Base-by-base conservation (phyloP, 129 eudicot species). In the Ambrosia artemisiifolia region DNA sequence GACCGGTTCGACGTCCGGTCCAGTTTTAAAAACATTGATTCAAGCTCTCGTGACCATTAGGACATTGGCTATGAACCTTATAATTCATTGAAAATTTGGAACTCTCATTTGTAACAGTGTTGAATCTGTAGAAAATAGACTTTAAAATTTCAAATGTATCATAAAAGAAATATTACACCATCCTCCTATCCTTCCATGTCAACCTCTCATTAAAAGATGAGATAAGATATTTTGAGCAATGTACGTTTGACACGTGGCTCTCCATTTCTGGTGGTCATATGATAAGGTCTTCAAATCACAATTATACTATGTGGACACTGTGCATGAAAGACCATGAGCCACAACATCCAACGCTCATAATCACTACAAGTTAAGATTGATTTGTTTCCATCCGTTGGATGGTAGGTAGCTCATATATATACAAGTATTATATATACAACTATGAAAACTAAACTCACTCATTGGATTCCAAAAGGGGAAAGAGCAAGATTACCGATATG, bases 191-290 rank as follows among this genome's bases (percentile, higher is more conserved):
- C 73, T 11, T 69, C 63, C 65, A 69, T 69, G 76, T 24, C 69
- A 24, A 59, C 76, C 82, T 69, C 70, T 42, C 81, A 67, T 65
- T 30, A 40, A 9, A 70, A 63, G 86, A 78, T 85, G 84, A 75
- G 89, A 81, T 81, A 81, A 85, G 86, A 75, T 78, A 10, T 34
- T 18, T 60, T 61, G 57, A 77, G 65, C 81, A 77, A 70, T 70
- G 65, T 50, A 19, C 42, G 3, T 18, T 36, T 28, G 76, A 65
- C 89, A 85, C 89, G 82, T 81, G 85, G 73, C 86, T 36, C 71
- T 20, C 42, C 0, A 7, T 50, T 75, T 36, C 13, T 64, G 78
- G 71, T 69, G 28, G 73, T 34, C 63, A 60, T 12, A 67, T 76
- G 84, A 85, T 82, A 82, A 82, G 82, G 75, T 55, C 36, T 20